These are phyloP conservation scores for Pseudogymnoascus sp. DNA, from an alignment of 2,329 filamentous ascomycete genomes.

Conservation along the genomic window DNA sequence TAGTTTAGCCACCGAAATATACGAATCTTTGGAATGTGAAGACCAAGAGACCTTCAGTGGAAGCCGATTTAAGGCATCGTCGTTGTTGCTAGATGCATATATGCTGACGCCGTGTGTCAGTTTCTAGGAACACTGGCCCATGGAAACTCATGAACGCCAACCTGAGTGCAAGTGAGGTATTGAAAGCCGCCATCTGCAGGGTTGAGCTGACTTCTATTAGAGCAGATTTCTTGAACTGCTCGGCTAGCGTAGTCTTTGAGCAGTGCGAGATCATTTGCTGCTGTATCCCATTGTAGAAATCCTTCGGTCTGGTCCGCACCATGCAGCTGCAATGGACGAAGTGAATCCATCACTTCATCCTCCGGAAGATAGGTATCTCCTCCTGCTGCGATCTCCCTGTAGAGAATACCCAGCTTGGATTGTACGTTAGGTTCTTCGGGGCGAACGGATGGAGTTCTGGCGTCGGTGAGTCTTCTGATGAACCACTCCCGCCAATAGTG, in stretches of 20 bases:
- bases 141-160: slow-evolving; percentile 22
- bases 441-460: background rate
- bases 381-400: slow-evolving; percentile 1
- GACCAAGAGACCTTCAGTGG: background rate
- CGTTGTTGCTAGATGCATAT: background rate
- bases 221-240: slow-evolving; percentile 17
- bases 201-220: slow-evolving; percentile 23
- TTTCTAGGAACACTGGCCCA: slow-evolving; percentile 15
- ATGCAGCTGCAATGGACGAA: background rate
- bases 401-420: too few relatives aligned
- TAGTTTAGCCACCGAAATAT: background rate
- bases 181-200: slow-evolving; percentile 18
- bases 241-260: slow-evolving; percentile 22
- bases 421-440: too few relatives aligned
- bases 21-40: background rate
- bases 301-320: slow-evolving; percentile 7
- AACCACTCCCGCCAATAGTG: slow-evolving; percentile 27
- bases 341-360: background rate
- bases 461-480: background rate
- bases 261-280: slow-evolving; percentile 16
- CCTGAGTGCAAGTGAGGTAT: slow-evolving; percentile 24
- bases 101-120: background rate
- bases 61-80: background rate
- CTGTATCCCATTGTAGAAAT: too few relatives aligned
- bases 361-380: slow-evolving; percentile 23